Conservation (phyloP, 768 basidiomycete species). For the Floccularia luteovirens region DNA sequence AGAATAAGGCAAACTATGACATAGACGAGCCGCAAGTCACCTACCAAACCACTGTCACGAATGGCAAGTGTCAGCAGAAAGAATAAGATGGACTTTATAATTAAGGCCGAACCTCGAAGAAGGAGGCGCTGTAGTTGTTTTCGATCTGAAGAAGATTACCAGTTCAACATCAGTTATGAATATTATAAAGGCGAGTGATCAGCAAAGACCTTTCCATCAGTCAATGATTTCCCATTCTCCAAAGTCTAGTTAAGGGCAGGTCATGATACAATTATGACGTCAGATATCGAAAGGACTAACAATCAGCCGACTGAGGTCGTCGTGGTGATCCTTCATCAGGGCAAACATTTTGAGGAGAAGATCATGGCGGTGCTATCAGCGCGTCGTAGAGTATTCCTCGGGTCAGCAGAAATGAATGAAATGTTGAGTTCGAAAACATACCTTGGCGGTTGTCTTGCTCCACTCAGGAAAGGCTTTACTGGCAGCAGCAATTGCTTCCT, state of each 20-base stretch:
- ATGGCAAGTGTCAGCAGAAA: neutral
- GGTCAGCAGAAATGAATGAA: neutral
- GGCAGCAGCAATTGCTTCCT: constrained; percentile 80
- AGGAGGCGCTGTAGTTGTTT: constrained; percentile 78
- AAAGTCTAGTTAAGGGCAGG: constrained; percentile 48
- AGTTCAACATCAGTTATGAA: too few relatives aligned
- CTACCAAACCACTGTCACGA: constrained; percentile 71
- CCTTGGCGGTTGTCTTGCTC: constrained; percentile 85
- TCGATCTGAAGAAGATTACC: constrained; percentile 49
- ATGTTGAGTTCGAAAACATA: constrained; percentile 17
- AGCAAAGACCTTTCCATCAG: constrained; percentile 62
- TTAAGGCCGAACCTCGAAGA: constrained; percentile 54
- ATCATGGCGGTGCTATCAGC: constrained; percentile 67
- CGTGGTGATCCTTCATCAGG: constrained; percentile 76
- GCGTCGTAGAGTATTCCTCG: too few relatives aligned
- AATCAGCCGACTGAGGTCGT: constrained; percentile 84
- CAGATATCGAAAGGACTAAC: constrained; percentile 34
- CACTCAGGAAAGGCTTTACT: constrained; percentile 74
- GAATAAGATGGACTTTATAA: neutral
- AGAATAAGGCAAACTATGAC: constrained; percentile 4
- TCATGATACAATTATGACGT: constrained; percentile 15
- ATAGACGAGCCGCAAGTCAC: constrained; percentile 8
- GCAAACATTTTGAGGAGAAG: constrained; percentile 71
- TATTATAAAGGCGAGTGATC: neutral
- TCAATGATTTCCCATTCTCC: constrained; percentile 92